Conservation (phyloP, 164 flowering plant genomes). For the Nelumbo lutea region DNA sequence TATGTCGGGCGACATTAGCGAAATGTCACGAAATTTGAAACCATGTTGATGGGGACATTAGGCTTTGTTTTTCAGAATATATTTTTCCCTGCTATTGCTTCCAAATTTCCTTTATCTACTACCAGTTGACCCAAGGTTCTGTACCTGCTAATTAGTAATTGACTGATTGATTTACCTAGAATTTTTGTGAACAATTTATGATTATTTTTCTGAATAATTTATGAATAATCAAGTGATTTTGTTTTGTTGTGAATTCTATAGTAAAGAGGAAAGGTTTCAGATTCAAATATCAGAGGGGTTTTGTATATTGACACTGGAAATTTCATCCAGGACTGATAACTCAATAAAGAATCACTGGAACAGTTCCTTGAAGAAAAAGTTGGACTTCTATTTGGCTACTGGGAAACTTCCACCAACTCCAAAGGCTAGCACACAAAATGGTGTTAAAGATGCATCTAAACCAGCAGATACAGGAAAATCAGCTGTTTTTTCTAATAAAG, state of each 20-base stretch:
- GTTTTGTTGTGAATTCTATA: neutral
- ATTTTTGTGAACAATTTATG: neutral
- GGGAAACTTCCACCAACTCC: slow-evolving; percentile 64
- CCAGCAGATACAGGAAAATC: slow-evolving; percentile 22
- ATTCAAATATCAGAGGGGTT: neutral
- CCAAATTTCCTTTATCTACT: neutral
- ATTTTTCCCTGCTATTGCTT: neutral
- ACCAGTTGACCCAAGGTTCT: neutral
- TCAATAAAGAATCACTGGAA: slow-evolving; percentile 99
- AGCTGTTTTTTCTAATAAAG: slow-evolving; percentile 28
- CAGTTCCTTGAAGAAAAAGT: slow-evolving; percentile 87
- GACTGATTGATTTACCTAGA: neutral
- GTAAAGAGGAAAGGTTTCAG: neutral
- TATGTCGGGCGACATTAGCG: no score
- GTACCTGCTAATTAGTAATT: no score
- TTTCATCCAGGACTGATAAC: slow-evolving; percentile 80
- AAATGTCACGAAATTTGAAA: no score
- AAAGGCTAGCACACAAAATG: slow-evolving; percentile 37
- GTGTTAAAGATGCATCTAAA: slow-evolving; percentile 28
- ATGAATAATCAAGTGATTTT: neutral
- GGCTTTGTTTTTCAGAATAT: no score
- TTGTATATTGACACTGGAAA: slow-evolving; percentile 4
- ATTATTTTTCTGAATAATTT: neutral
- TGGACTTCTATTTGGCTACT: slow-evolving; percentile 69
- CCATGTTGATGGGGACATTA: no score